These are phyloP conservation scores for Boletus sensibilis DNA, from an alignment of 768 basidiomycete species.

Conservation along the genomic window DNA sequence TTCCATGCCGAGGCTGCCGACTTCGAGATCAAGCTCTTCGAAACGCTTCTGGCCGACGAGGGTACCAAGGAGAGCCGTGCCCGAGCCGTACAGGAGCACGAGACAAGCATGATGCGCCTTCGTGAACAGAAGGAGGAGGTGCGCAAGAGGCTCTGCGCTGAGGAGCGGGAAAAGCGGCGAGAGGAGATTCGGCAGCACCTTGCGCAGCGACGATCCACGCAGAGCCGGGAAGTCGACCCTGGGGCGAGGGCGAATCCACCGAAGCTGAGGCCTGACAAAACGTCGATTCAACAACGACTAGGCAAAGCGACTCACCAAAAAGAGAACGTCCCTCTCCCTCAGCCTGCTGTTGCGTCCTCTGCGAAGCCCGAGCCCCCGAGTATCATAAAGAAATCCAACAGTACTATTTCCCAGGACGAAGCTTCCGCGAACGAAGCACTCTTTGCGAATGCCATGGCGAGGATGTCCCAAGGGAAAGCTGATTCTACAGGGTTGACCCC, in stretches of 20 bases:
- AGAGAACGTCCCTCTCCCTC: conserved; percentile 23
- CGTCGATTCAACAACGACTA: conserved; percentile 12
- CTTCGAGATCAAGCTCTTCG: conserved; percentile 32
- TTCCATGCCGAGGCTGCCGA: conserved; percentile 32
- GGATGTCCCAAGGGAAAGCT: conserved; percentile 17
- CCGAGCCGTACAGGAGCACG: conserved; percentile 32
- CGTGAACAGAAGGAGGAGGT: conserved; percentile 34
- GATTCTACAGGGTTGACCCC: conserved; percentile 9
- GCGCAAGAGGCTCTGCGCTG: conserved; percentile 30
- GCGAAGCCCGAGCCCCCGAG: conserved; percentile 24
- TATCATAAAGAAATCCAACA: conserved; percentile 27
- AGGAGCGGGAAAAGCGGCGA: conserved; percentile 29
- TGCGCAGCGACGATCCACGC: conserved; percentile 20
- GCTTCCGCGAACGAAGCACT: conserved; percentile 24
- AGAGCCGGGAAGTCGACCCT: conserved; percentile 17
- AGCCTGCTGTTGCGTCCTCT: conserved; percentile 2
- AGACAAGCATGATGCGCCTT: conserved; percentile 32
- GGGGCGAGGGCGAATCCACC: conserved; percentile 13
- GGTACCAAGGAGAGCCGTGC: conserved; percentile 33
- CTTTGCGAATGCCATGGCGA: conserved; percentile 27
- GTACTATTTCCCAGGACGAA: conserved; percentile 26
- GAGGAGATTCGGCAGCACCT: conserved; percentile 21
- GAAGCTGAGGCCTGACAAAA: conserved; percentile 15
- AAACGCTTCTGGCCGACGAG: conserved; percentile 23
- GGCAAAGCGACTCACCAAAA: conserved; percentile 26